phyloP scores from a whole-genome alignment of 225 moss, liverwort and hornwort genomes.

The Climacium dendroides region DNA sequence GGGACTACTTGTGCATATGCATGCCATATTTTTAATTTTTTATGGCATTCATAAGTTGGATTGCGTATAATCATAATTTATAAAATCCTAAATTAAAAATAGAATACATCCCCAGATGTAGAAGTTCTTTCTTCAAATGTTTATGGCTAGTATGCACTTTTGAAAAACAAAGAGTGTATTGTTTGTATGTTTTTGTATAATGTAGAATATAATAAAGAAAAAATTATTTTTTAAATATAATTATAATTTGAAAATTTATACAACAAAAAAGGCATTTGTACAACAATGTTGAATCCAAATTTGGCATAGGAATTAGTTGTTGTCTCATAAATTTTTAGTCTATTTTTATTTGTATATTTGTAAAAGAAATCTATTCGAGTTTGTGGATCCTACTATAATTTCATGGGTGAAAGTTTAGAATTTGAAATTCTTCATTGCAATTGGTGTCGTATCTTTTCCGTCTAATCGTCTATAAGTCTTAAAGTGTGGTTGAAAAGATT shows the following conservation, averaged over 20 bases:
- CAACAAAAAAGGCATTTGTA: background rate
- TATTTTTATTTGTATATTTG: background rate
- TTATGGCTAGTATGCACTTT: background rate
- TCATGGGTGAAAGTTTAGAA: too few relatives aligned
- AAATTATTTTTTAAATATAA: background rate
- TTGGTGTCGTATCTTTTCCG: fast-evolving
- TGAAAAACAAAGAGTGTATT: background rate
- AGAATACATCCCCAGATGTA: background rate
- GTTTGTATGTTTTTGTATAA: background rate
- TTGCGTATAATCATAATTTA: background rate
- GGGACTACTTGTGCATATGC: background rate
- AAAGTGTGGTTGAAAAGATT: too few relatives aligned
- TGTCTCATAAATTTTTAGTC: background rate
- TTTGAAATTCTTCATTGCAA: too few relatives aligned
- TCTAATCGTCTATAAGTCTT: background rate
- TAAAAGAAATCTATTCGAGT: background rate
- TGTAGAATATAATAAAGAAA: background rate
- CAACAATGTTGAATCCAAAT: background rate
- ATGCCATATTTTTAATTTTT: background rate
- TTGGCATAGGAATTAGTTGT: background rate
- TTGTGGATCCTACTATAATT: background rate
- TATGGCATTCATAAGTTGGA: background rate
- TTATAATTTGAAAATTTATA: background rate
- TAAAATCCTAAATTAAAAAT: background rate
- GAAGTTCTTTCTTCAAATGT: background rate